Evolutionary conservation across 148 eudicot species (phyloP), one percentile per base, ranked within the genome.

Genomic region (Talinum fruticosum): DNA sequence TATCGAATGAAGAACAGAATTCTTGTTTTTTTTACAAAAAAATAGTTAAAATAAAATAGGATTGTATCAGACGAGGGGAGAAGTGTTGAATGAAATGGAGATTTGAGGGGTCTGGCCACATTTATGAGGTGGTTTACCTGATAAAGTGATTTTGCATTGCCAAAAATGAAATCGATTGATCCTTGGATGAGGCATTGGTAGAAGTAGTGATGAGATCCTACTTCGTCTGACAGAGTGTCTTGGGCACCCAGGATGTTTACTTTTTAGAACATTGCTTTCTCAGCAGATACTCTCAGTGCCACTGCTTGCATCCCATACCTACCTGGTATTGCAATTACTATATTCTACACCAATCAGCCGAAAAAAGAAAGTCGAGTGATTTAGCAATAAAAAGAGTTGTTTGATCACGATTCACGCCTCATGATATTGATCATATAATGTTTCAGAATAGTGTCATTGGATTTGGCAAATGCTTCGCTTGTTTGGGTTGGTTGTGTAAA

Each of bases 121-220:
- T 13, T 14, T 35, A 5, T 18, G 73, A 41, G 12, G 0, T 28
- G 72, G 32, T 30, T 72, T 41, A 91, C 98, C 88, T 83, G 87
- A 78, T 89, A 96, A 13, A 93, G 82, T 19, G 99, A 96, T 82
- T 84, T 90, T 5, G 95, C 91, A 61, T 88, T 90, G 78, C 99
- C 99, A 75, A 88, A 96, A 29, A 96, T 90, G 88, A 91, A 96
- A 77, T 96, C 99, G 4, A 89, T 76, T 4, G 97, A 82, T 23
- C 99, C 99, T 79, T 90, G 92, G 47, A 96, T 93, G 78, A 79
- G 83, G 82, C 90, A 93, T 35, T 87, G 82, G 80, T 81, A 85
- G n/a, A 89, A 91, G 51, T 84, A 93, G 79, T 96, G n/a, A n/a
- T n/a, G 99, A 33, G 93, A 82, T 28, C 99, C 98, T 12, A 33